Percentiles rank a stretch among this genome's conserved stretches.
Conservation (phyloP, 352 stramenopile genomes). For the Phytopythium kandeliae region DNA sequence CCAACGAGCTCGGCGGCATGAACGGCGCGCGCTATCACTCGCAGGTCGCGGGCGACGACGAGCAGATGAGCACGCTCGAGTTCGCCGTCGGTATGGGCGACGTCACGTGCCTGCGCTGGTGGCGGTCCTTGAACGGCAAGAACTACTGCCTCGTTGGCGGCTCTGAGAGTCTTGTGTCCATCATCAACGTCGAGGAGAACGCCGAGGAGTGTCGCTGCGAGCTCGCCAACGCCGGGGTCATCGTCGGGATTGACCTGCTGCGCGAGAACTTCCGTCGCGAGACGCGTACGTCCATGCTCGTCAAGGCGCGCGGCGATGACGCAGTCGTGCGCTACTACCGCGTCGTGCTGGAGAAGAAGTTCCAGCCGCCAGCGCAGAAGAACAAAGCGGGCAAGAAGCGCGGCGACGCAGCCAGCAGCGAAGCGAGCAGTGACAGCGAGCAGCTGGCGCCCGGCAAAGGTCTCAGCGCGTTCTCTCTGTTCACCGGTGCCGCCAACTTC, state of each 20-base stretch:
- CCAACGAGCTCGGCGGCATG: constrained; percentile 69
- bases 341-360: constrained; percentile 81
- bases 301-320: constrained; percentile 52
- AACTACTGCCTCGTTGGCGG: constrained; percentile 84
- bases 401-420: not conserved
- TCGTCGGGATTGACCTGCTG: constrained; percentile 72
- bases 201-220: constrained; percentile 80
- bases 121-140: constrained; percentile 72
- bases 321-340: constrained; percentile 58
- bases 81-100: constrained; percentile 65
- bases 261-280: constrained; percentile 74
- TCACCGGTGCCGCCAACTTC: not conserved
- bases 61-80: constrained; percentile 83
- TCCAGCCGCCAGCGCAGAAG: constrained; percentile 20
- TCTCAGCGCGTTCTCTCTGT: not conserved
- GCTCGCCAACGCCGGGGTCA: constrained; percentile 50
- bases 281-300: constrained; percentile 76
- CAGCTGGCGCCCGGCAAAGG: not conserved
- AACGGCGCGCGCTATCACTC: constrained; percentile 82
- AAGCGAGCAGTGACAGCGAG: constrained; percentile 1
- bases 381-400: constrained; percentile 14
- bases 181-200: constrained; percentile 86
- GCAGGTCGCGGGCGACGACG: constrained; percentile 69
- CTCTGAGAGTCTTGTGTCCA: constrained; percentile 70
- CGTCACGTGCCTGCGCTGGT: constrained; percentile 71